These are phyloP conservation scores for Crithidia thermophila DNA, from an alignment of 208 protist species.

Conservation along the genomic window DNA sequence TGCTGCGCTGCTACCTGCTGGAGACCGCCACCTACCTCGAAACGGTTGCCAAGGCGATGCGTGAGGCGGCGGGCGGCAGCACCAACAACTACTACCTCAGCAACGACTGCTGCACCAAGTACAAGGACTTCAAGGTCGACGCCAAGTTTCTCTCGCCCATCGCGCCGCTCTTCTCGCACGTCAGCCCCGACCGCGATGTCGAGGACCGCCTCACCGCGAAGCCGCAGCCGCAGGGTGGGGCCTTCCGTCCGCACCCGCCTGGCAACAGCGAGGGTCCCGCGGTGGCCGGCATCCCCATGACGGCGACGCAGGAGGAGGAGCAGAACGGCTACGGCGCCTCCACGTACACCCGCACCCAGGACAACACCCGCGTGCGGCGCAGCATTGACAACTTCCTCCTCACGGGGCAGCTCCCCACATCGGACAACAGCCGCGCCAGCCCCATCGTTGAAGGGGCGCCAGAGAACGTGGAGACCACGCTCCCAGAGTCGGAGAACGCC, in stretches of 20 bases:
- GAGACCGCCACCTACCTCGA: slow-evolving; percentile 42
- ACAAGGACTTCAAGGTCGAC: slow-evolving; percentile 36
- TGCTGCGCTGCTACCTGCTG: slow-evolving; percentile 35
- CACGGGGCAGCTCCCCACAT: slow-evolving; percentile 14
- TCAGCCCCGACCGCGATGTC: neutral
- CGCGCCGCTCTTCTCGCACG: slow-evolving; percentile 26
- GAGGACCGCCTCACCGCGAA: slow-evolving; percentile 29
- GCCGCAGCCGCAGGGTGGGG: slow-evolving; percentile 12
- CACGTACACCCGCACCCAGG: slow-evolving; percentile 3
- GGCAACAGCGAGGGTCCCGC: neutral
- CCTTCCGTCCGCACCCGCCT: neutral
- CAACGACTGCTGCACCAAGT: slow-evolving; percentile 37
- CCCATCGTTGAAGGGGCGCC: neutral
- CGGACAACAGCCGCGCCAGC: slow-evolving; percentile 2
- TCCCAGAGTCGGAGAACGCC: neutral
- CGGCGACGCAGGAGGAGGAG: slow-evolving; percentile 1
- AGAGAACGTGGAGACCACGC: neutral
- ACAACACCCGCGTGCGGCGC: slow-evolving; percentile 12
- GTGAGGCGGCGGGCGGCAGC: slow-evolving; percentile 19
- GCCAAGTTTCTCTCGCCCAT: slow-evolving; percentile 4
- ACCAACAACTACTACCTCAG: slow-evolving; percentile 31
- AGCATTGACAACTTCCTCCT: slow-evolving; percentile 29
- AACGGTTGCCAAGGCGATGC: slow-evolving; percentile 24
- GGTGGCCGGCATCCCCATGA: slow-evolving; percentile 17
- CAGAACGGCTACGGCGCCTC: slow-evolving; percentile 12